phyloP scores from a whole-genome alignment of 768 basidiomycete genomes.

The Albatrellus ellisii region DNA sequence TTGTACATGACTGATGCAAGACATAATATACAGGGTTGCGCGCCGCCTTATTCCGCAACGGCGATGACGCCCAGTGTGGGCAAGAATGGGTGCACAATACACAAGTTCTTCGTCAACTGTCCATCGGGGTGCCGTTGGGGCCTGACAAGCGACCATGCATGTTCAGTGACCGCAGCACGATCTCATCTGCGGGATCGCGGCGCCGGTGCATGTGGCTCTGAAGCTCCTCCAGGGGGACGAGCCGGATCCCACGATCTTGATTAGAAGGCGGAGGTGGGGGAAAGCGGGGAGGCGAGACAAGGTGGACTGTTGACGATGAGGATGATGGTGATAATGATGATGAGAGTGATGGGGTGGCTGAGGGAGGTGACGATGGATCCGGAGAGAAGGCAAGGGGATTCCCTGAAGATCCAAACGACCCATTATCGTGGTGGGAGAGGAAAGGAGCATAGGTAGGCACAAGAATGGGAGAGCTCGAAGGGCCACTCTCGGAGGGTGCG shows the following conservation, averaged over 20 bases:
- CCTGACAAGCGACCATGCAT: too few species aligned
- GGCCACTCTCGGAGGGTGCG: constrained; percentile 2
- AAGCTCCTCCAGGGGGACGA: not conserved
- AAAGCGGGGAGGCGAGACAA: not conserved
- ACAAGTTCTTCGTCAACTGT: too few species aligned
- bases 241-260: not conserved
- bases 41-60: too few species aligned
- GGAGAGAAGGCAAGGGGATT: not conserved
- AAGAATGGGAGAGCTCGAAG: not conserved
- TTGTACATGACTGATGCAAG: too few species aligned
- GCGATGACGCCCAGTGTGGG: too few species aligned
- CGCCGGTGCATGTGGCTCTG: not conserved
- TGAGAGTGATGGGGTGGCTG: too few species aligned
- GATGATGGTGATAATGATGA: too few species aligned
- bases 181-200: not conserved
- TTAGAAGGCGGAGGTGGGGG: not conserved
- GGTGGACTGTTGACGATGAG: not conserved
- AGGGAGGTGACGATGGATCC: not conserved
- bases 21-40: too few species aligned
- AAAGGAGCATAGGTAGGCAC: not conserved
- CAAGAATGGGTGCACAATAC: too few species aligned
- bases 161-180: not conserved
- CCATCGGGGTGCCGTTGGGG: too few species aligned
- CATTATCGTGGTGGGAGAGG: not conserved
- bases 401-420: too few species aligned